Base-by-base conservation (phyloP, 176 grass and related monocot species). In the Dactylis glomerata region DNA sequence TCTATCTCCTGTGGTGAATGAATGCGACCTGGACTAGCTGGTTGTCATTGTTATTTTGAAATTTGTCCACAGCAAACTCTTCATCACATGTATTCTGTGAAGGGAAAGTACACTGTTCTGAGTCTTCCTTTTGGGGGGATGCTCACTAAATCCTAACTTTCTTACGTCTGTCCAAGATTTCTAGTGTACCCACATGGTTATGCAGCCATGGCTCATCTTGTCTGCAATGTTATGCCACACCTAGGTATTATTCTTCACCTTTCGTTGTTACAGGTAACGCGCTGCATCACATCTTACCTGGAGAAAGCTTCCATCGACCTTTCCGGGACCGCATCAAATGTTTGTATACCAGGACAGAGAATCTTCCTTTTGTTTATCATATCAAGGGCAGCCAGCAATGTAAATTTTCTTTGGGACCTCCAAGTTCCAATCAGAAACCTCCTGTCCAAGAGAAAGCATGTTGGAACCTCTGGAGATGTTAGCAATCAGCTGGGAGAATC, bases 291-390 rank as follows among this genome's bases (percentile, higher is more conserved):
- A 67, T 84, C 22, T 79, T 85, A 68, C 68, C 82, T 57, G 58
- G 76, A 85, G 58, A 70, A 75, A 74, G 37, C 23, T 77, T 87
- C 27, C 38, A 61, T 82, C 49, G 81, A 76, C 76, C 61, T 16
- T 62, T 62, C 13, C 26, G 26, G 58, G 27, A 30, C 13, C 76
- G 77, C 87, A 5, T 16, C 75, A 83, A 75, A 86, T 86, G 66
- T 79, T 86, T 47, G 28, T 83, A 83, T 90, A 78, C 84, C 84
- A 74, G 80, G 84, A 90, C 84, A 87, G 33, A 66, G 56, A 67
- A 90, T 90, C 88, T 87, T 73, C 80, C 88, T 66, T 86, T 75
- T 90, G 79, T 74, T 90, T 83, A 86, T 44, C 78, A 82, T 17
- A 31, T 45, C 42, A 12, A 73, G 11, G 7, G 58, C 58, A 31